Percentiles rank a stretch among this genome's conserved stretches.
These are phyloP conservation scores for Xylaria scruposa DNA, from an alignment of 495 filamentous ascomycete genomes.

Conservation along the genomic window DNA sequence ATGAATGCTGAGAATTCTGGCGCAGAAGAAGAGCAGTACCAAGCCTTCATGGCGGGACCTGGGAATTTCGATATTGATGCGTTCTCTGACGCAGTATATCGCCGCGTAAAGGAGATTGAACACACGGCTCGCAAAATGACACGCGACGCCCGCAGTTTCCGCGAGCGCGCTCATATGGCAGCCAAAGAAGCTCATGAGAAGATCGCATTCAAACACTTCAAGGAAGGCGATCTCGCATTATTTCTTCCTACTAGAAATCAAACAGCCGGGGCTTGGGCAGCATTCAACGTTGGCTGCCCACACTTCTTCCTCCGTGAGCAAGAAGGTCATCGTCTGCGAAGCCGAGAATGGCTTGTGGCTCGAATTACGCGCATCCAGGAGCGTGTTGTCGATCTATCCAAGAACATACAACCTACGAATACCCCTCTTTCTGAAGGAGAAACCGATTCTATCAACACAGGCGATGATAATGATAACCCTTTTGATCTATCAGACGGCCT, in stretches of 20 bases:
- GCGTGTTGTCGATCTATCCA: constrained; percentile 90
- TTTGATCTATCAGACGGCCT: constrained; percentile 96
- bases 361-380: constrained; percentile 92
- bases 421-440: constrained; percentile 39
- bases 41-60: constrained; percentile 70
- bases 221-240: constrained; percentile 92
- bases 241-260: constrained; percentile 96
- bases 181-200: constrained; percentile 93
- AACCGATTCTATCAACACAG: constrained; percentile 52
- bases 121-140: constrained; percentile 87
- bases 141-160: constrained; percentile 83
- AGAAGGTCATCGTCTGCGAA: constrained; percentile 81
- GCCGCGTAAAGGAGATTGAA: constrained; percentile 89
- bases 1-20: constrained; percentile 70
- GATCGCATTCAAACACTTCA: constrained; percentile 96
- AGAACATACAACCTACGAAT: constrained; percentile 53
- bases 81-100: constrained; percentile 81
- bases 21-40: constrained; percentile 73
- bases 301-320: constrained; percentile 97
- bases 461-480: constrained; percentile 92
- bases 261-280: constrained; percentile 92
- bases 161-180: constrained; percentile 83
- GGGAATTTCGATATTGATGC: constrained; percentile 80
- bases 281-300: constrained; percentile 95
- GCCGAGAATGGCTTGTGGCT: constrained; percentile 91